Base-by-base conservation (phyloP, 2,329 filamentous ascomycete species). In the Sclerotinia borealis region DNA sequence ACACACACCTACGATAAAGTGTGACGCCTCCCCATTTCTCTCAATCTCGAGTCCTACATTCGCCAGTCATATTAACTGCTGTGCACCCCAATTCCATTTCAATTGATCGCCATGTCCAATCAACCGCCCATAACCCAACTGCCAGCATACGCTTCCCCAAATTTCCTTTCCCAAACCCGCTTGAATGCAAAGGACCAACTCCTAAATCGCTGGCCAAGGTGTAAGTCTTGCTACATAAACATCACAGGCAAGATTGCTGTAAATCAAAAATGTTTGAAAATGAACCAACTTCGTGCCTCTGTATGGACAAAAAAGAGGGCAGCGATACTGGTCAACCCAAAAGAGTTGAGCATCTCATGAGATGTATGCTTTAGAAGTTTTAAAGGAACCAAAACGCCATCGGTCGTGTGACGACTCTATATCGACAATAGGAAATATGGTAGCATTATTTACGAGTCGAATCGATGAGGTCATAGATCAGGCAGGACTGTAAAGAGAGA, bases 371-470 rank as follows among this genome's bases (percentile, higher is more conserved):
- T 36, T n/a, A 41, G n/a, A 45, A 59, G 13, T 50, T 34, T 34
- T n/a, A n/a, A 52, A 45, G 22, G 27, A 41, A 47, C 52, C 61
- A 36, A 34, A 59, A 59, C 61, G 41, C 61, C 52, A 10, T n/a
- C 48, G 47, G 52, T 67, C 59, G 25, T 63, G 61, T 29, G 59
- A 63, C 55, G 59, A 63, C 55, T 69, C 66, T 68, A 65, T 65
- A 63, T 67, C 65, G 64, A 70, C 63, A 67, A 67, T 68, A 49
- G 25, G n/a, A 49, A 60, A 61, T 65, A 61, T 31, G 27, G 45
- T 39, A 45, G 22, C 63, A 68, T 69, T 70, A 72, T 71, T 63
- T 71, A 71, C 70, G 58, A 59, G 45, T 29, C 17, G 22, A 7
- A 43, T n/a, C n/a, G n/a, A 9, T 19, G 27, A 51, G 48, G 59